A percentile compares a stretch with the other conserved stretches of the same genome.
phyloP scores from a whole-genome alignment of 2,329 filamentous ascomycete genomes.

The Didymella arachidicola region DNA sequence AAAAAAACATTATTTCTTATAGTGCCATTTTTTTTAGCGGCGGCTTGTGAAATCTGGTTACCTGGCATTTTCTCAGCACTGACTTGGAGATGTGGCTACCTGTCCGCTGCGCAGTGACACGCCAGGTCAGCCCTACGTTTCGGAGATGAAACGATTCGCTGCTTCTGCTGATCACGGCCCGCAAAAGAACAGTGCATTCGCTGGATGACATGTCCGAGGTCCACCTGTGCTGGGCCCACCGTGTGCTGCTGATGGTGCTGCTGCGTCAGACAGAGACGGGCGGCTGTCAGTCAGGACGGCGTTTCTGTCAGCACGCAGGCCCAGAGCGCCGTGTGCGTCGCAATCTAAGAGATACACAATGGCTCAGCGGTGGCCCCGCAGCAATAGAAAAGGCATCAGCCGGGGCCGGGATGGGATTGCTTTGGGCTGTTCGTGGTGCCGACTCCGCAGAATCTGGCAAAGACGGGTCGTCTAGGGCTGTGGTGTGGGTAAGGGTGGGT shows the following conservation, averaged over 20 bases:
- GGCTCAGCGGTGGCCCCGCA: slow-evolving; percentile 15
- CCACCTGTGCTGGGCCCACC: slow-evolving; percentile 3
- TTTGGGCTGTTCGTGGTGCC: slow-evolving; percentile 16
- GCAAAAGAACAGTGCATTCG: slow-evolving; percentile 24
- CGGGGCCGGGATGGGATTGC: slow-evolving; percentile 13
- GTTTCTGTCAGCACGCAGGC: neutral
- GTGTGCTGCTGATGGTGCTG: slow-evolving; percentile 16
- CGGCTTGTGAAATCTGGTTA: no score
- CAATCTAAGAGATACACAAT: slow-evolving; percentile 41
- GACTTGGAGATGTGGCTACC: neutral
- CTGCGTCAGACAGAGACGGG: neutral
- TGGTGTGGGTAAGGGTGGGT: slow-evolving; percentile 29
- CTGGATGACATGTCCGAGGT: slow-evolving; percentile 9
- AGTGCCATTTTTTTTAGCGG: no score
- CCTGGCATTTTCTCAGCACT: neutral
- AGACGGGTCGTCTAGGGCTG: slow-evolving; percentile 21
- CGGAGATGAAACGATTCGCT: slow-evolving; percentile 12
- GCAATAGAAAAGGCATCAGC: slow-evolving; percentile 18
- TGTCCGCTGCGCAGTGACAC: slow-evolving; percentile 4
- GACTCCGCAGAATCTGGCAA: slow-evolving; percentile 21
- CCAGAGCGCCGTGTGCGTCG: slow-evolving; percentile 17
- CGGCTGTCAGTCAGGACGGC: neutral
- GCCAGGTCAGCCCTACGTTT: slow-evolving; percentile 19
- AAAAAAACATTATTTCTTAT: neutral
- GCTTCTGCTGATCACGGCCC: slow-evolving; percentile 4